phyloP scores from a whole-genome alignment of 2,329 filamentous ascomycete genomes.

The Mollisiaceae sp. region DNA sequence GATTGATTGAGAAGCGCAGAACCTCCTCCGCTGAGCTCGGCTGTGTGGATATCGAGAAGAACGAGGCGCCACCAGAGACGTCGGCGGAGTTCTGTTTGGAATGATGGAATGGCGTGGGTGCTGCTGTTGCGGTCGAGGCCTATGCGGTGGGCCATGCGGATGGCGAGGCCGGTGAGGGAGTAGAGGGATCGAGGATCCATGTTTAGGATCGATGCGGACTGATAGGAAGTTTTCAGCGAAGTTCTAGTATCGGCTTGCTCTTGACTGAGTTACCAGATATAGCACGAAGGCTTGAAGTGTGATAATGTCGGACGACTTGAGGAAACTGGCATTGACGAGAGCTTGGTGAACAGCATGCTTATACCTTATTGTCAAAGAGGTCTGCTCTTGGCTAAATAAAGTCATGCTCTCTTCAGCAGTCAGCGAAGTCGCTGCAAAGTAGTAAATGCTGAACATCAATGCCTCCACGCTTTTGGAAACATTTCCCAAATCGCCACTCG shows the following conservation, averaged over 20 bases:
- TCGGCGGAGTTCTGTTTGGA: conserved; percentile 62
- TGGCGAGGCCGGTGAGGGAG: conserved; percentile 13
- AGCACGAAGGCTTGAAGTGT: conserved; percentile 24
- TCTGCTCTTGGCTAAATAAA: conserved; percentile 3
- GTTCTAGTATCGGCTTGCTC: background rate
- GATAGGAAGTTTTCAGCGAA: background rate
- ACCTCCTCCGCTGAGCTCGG: conserved; percentile 56
- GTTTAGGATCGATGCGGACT: background rate
- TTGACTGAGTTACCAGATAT: conserved; percentile 12
- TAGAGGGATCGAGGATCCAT: background rate
- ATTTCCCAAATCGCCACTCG: conserved; percentile 47
- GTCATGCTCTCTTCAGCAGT: conserved; percentile 2
- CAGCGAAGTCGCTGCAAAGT: conserved; percentile 18
- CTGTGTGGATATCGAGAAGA: conserved; percentile 55
- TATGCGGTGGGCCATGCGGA: conserved; percentile 47
- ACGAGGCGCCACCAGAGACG: conserved; percentile 65
- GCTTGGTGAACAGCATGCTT: conserved; percentile 1
- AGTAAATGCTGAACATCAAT: conserved; percentile 24
- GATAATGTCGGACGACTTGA: conserved; percentile 38
- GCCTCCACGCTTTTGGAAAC: conserved; percentile 11
- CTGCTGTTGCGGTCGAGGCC: conserved; percentile 49
- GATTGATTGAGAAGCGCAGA: conserved; percentile 32
- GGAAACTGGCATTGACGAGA: conserved; percentile 9
- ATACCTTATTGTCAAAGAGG: background rate
- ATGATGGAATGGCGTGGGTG: conserved; percentile 45